Conservation (phyloP, 2,329 filamentous ascomycete genomes). For the Keithomyces neogunnii region DNA sequence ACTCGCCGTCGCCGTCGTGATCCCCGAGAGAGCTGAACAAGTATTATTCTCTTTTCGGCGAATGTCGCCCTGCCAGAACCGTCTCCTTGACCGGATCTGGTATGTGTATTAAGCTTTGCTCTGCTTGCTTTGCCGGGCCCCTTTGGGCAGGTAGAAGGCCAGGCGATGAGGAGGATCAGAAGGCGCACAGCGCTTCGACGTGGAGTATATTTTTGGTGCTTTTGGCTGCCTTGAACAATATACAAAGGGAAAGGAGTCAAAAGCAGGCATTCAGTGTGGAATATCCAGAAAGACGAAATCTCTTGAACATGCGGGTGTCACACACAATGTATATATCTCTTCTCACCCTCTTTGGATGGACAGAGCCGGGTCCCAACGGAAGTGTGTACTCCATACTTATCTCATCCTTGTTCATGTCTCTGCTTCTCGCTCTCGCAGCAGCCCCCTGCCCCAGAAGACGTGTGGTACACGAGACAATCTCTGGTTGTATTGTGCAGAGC, state of each 20-base stretch:
- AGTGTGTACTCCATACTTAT: slow-evolving; percentile 2
- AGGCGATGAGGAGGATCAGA: too few species aligned
- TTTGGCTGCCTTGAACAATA: not conserved
- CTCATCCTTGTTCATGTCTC: slow-evolving; percentile 5
- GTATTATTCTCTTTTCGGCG: not conserved
- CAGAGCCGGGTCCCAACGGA: slow-evolving; percentile 5
- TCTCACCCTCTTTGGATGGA: slow-evolving; percentile 6
- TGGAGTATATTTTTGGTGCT: not conserved
- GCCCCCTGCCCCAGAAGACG: not conserved
- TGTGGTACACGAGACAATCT: slow-evolving; percentile 4
- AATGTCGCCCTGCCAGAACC: not conserved
- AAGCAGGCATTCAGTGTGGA: not conserved
- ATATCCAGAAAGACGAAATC: slow-evolving; percentile 2
- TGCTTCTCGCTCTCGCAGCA: not conserved
- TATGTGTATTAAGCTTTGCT: not conserved
- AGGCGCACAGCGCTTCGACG: not conserved
- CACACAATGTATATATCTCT: slow-evolving; percentile 12
- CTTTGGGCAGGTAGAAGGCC: not conserved
- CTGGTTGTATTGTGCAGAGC: not conserved
- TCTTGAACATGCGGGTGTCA: slow-evolving; percentile 4
- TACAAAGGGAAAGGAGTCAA: slow-evolving; percentile 2
- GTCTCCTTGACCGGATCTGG: not conserved
- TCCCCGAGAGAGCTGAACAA: not conserved
- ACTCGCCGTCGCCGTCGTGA: not conserved
- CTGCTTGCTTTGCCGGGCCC: not conserved